Conservation (phyloP, 306 rosid species). For the Abrus pulchellus region DNA sequence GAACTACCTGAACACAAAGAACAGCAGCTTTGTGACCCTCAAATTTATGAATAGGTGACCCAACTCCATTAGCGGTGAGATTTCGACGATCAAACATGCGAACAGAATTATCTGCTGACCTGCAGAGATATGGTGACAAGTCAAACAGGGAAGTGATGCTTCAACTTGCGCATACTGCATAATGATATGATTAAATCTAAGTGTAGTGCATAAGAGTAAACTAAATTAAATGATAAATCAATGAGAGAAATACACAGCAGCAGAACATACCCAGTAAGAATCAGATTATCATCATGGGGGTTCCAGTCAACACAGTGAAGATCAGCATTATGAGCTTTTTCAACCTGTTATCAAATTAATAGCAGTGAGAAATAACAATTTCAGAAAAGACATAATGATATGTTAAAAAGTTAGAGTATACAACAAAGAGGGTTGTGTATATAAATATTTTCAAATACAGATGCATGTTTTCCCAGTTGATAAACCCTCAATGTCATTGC, state of each 20-base stretch:
- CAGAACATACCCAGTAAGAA: conserved; percentile 80
- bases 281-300: conserved; percentile 90
- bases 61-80: conserved; percentile 87
- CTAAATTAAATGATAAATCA: not conserved
- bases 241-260: conserved; percentile 33
- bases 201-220: not conserved
- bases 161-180: conserved; percentile 20
- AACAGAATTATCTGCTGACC: conserved; percentile 97
- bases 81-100: conserved; percentile 98
- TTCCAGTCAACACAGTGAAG: conserved; percentile 99
- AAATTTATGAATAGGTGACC: conserved; percentile 90
- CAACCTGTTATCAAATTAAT: conserved; percentile 69
- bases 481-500: conserved; percentile 14
- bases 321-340: conserved; percentile 97
- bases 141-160: conserved; percentile 24
- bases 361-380: conserved; percentile 3
- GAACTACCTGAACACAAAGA: conserved; percentile 94
- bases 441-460: conserved; percentile 28
- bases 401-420: not conserved
- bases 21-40: conserved; percentile 99
- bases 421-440: not conserved
- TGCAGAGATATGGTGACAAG: conserved; percentile 54
- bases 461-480: not conserved
- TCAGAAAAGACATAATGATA: not conserved
- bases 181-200: conserved; percentile 4